Base-by-base conservation (phyloP, 352 stramenopile species). In the Aphanomyces stellatus region DNA sequence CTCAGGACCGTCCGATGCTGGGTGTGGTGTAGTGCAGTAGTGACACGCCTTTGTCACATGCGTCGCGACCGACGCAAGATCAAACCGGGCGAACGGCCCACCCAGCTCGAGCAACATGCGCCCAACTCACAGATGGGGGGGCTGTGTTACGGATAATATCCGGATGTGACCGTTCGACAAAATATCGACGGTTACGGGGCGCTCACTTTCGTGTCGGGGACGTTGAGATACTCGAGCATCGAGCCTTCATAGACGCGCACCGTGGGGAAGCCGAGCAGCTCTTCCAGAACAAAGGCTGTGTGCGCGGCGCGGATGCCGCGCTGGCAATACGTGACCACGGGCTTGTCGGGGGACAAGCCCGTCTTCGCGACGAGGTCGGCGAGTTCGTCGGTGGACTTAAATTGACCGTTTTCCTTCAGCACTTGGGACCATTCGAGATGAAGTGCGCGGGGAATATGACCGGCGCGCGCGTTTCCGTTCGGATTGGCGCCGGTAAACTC, bases 191-290 rank as follows among this genome's bases (percentile, higher is more conserved):
- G n/a, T n/a, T n/a, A n/a, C n/a, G n/a, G n/a, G n/a, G n/a, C n/a
- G n/a, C n/a, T n/a, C n/a, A 90, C 76, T 27, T 71, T 70, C 1
- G 79, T 86, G 62, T 88, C 79, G 34, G 81, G 73, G 59, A 76
- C 74, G 72, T 92, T 92, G 10, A 92, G 69, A 62, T 92, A 92
- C 71, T 92, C 72, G 8, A 79, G 62, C 84, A 93, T 93, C 48
- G 82, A 91, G 72, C 85, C 71, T 68, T 90, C 82, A 68, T 90
- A 91, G 40, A 85, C 78, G 64, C 80, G 77, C 25, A 85, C 79
- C 49, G 79, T 65, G 33, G 76, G 35, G 51, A 80, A 83, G 24
- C 69, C 76, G 7, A 79, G 66, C 33, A 93, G 71, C 49, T 88
- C 80, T 62, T 88, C 71, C 30, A 92, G 69, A 28, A 84, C 77